Evolutionary conservation across 1,284 basidiomycete species (phyloP), one percentile per base, ranked within the genome.

Genomic region (Fomitopsis pinicola): DNA sequence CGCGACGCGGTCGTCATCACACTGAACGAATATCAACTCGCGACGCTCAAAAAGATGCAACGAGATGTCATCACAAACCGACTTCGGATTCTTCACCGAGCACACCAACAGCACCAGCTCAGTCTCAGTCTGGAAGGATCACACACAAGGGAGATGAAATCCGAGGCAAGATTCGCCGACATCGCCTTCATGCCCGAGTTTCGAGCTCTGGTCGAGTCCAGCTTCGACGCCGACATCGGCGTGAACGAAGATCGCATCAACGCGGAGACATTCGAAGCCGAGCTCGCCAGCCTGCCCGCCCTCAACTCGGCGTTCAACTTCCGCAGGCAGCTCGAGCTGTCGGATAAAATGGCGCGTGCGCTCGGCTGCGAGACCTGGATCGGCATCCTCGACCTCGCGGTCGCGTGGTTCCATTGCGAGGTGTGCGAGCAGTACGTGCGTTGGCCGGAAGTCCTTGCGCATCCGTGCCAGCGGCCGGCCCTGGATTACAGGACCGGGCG

Each of bases 221-320:
- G 33, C 5, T 38, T 8, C 35, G 52, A 54, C 35, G 22, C 36
- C 28, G 48, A 55, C 1, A 22, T 19, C 8, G 44, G 46, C 52
- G 59, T 61, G 55, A 55, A 30, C 40, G 55, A 55, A 58, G 59
- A 56, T 9, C 38, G 12, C 38, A 15, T 62, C 57, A 54, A 59
- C 44, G 52, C 42, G 53, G 59, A 53, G 52, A 59, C 45, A 36
- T 62, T 62, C 61, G 55, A 53, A 38, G 57, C 14, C 26, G 28
- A 12, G 28, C 22, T 22, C 48, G 26, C 26, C 2, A 6, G 30
- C 8, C 15, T 30, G 5, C 48, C 48, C 48, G 14, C 7, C 6
- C 48, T 42, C n/a, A 14, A 6, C 15, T 26, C 8, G 2, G 19
- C 40, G 5, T 57, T 57, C 42, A 44, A 57, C 42, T n/a, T 22